Evolutionary conservation across 2,329 filamentous ascomycete species (phyloP).

Genomic region (Paraphaeosphaeria minitans): DNA sequence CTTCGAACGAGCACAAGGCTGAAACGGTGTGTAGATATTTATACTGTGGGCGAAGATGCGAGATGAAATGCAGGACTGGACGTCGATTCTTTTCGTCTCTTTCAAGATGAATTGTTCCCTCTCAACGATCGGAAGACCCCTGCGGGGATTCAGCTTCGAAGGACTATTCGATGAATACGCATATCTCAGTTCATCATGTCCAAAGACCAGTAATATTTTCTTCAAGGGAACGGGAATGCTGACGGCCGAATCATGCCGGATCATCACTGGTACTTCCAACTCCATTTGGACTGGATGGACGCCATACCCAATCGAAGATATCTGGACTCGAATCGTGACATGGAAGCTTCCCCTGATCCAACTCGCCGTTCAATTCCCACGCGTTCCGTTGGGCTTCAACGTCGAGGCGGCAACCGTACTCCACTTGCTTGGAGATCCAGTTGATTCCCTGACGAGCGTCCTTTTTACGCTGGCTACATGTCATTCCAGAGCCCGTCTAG

Average conservation of each 20-base stretch:
- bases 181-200: conserved; percentile 20
- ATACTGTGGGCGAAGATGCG: neutral
- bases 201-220: conserved; percentile 22
- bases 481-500: conserved; percentile 12
- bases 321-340: conserved; percentile 22
- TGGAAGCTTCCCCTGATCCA: conserved; percentile 28
- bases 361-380: conserved; percentile 22
- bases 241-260: conserved; percentile 17
- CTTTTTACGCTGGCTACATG: conserved; percentile 22
- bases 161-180: conserved; percentile 16
- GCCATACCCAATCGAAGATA: conserved; percentile 20
- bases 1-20: neutral
- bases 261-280: conserved; percentile 17
- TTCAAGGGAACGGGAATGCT: conserved; percentile 19
- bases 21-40: neutral
- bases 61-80: neutral
- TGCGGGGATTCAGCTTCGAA: conserved; percentile 23
- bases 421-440: conserved; percentile 27
- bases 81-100: neutral
- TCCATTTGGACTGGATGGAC: conserved; percentile 25
- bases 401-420: conserved; percentile 19
- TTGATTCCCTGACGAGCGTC: conserved; percentile 25
- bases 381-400: conserved; percentile 21
- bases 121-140: conserved; percentile 18
- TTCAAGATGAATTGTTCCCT: conserved; percentile 21